Evolutionary conservation across 192 early-diverging fungal genomes (phyloP), one percentile per base, ranked within the genome.

Genomic region (Backusella tarrabulga): DNA sequence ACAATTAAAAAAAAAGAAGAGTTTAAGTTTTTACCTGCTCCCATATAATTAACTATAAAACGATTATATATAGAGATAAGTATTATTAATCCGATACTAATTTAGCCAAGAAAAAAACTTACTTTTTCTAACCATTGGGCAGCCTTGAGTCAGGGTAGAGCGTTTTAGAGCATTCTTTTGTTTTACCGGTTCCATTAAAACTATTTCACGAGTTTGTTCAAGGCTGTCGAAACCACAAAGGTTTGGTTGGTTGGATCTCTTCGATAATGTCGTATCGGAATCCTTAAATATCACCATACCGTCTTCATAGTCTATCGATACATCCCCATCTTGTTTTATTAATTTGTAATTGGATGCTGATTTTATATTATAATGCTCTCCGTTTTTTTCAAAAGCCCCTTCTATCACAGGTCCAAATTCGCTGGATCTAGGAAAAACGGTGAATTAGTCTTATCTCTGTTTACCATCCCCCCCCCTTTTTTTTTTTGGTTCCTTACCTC

Each of bases 291-390:
- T 76, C 3, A 80, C 66, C 75, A 80, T 80, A 14, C 3, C 7
- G 6, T 66, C 29, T 34, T 40, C 8, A 26, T 70, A 15, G 2
- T 72, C 2, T 23, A 44, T 34, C 12, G 76, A 38, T 75, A 86
- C 75, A 70, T 93, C 92, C 0, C 73, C 84, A 2, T 81, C 75
- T 6, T 85, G 81, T 72, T 86, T 87, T 15, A 87, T 87, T 8
- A 81, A 73, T 36, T 81, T 79, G 73, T 91, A 92, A 9, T 84
- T 77, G 14, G 73, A 46, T 7, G 78, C 79, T 32, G 89, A 86
- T 52, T 88, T 91, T 34, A 92, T 79, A 75, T 90, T 87, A 74
- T 86, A 87, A 7, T 89, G 86, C 54, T 88, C 87, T 1, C 81
- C 87, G 15, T 80, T 71, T 1, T 85, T 76, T 42, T 77, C 77